Conservation (phyloP, 1,284 basidiomycete genomes). For the Mixia osmundae region DNA sequence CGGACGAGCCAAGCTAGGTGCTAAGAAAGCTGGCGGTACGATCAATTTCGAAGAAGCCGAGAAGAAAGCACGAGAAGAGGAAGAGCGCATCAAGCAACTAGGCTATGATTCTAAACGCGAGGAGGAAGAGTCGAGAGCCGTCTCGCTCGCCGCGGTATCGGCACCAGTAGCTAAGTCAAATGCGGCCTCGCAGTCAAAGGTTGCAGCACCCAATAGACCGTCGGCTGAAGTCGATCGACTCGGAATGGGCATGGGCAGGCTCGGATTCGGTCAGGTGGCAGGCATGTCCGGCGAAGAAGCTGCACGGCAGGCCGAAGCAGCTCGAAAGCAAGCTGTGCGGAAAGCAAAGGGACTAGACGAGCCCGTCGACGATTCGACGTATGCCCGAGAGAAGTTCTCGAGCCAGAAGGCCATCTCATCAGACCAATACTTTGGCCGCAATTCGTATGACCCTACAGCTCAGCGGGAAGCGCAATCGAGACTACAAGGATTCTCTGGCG, state of each 20-base stretch:
- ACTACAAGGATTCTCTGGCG: slow-evolving; percentile 66
- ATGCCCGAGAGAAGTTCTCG: slow-evolving; percentile 76
- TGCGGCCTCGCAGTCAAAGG: slow-evolving; percentile 5
- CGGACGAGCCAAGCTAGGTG: slow-evolving; percentile 36
- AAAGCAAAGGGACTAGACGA: slow-evolving; percentile 11
- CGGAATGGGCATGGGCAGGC: slow-evolving; percentile 54
- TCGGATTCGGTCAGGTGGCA: slow-evolving; percentile 59
- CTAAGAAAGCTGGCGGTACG: slow-evolving; percentile 42
- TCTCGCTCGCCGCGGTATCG: slow-evolving; percentile 26
- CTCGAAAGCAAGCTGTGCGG: slow-evolving; percentile 12
- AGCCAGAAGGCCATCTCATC: slow-evolving; percentile 80
- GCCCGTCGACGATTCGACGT: slow-evolving; percentile 24
- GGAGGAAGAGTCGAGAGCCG: slow-evolving; percentile 35
- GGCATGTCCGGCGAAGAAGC: slow-evolving; percentile 17
- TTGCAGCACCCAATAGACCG: slow-evolving; percentile 6
- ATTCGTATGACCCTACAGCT: slow-evolving; percentile 54
- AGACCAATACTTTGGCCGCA: slow-evolving; percentile 90
- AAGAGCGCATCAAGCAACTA: slow-evolving; percentile 62
- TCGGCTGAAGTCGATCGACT: slow-evolving; percentile 34
- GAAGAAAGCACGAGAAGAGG: slow-evolving; percentile 61
- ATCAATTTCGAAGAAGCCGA: slow-evolving; percentile 85
- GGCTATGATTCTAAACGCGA: slow-evolving; percentile 67
- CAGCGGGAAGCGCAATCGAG: slow-evolving; percentile 55
- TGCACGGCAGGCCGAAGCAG: slow-evolving; percentile 13
- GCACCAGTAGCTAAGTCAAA: slow-evolving; percentile 20